Base-by-base conservation (phyloP, 441 rosid species). In the Jatropha multifida region DNA sequence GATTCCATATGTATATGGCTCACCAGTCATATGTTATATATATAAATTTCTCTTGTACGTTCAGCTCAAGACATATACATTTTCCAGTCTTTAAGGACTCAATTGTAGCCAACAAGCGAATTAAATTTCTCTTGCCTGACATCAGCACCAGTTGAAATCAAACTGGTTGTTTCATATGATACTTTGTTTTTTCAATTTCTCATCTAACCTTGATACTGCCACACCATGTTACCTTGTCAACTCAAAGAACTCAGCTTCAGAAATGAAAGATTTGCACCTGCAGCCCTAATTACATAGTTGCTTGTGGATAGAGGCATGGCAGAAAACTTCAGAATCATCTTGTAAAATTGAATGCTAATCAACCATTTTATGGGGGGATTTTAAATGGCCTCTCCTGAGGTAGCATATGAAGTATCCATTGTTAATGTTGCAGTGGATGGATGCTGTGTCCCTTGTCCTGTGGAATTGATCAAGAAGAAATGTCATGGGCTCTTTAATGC, bases 381-480 rank as follows among this genome's bases (percentile, higher is more conserved):
- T 38, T 18, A 23, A 55, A 32, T 58, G 63, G 32, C 14, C 20
- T 9, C 63, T 59, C 38, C 5, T 23, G 63, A 32, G 40, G 68
- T 68, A 72, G 70, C 26, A 61, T 17, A 40, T 32, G 73, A 12
- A 14, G 71, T 27, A 48, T 20, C 74, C 7, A 42, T 38, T 54
- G 20, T 84, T 56, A 85, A 74, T 73, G 81, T 89, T 41, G 82
- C 81, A 15, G 83, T 88, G n/a, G 83, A 85, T 48, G 82, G 78
- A 32, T 87, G 82, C 79, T 86, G 90, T 70, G 83, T 82, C 67
- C 90, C 90, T 64, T 81, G 83, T 73, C 78, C 88, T 42, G 70
- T 85, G 85, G 90, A 87, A 68, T 68, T 87, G 55, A 12, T 75
- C 52, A 83, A 81, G 76, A 89, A 85, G 68, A 83, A 77, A 72